These are phyloP conservation scores for Lachnellula suecica DNA, from an alignment of 2,329 filamentous ascomycete species.

Conservation along the genomic window DNA sequence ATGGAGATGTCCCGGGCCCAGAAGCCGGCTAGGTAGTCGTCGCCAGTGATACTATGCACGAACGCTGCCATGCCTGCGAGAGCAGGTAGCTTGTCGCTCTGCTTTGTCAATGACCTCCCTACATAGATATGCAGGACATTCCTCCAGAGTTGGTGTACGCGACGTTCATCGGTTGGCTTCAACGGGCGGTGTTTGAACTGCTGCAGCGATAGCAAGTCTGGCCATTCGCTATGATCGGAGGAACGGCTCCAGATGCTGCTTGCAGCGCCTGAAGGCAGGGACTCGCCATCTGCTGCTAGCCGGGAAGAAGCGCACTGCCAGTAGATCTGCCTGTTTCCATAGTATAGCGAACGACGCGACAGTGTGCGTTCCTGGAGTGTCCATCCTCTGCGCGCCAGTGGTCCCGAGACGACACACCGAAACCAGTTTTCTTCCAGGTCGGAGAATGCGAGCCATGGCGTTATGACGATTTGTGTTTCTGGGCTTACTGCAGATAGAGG, in stretches of 20 bases:
- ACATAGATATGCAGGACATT: constrained; percentile 1
- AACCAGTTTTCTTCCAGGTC: constrained; percentile 12
- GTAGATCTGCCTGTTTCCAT: constrained; percentile 3
- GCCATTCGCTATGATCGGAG: constrained; percentile 3
- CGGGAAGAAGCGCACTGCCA: constrained; percentile 1
- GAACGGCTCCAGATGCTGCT: background rate
- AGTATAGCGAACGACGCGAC: constrained; percentile 1
- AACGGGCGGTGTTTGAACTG: background rate
- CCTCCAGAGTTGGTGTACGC: constrained; percentile 1
- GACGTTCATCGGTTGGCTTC: background rate
- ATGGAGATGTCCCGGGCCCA: constrained; percentile 5
- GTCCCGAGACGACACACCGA: background rate
- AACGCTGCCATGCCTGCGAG: constrained; percentile 8
- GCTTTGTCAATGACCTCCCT: constrained; percentile 1
- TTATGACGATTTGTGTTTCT: too few species aligned
- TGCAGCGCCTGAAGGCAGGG: background rate
- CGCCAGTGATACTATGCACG: background rate
- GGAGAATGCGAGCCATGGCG: background rate
- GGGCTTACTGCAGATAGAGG: too few species aligned
- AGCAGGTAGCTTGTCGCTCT: constrained; percentile 4
- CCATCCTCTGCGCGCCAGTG: constrained; percentile 2
- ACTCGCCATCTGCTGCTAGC: constrained; percentile 3
- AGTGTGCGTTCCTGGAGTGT: constrained; percentile 4
- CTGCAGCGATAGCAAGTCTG: constrained; percentile 1
- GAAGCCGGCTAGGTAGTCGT: constrained; percentile 9